Conservation (phyloP, 495 filamentous ascomycete genomes). For the Podospora pseudoanserina region DNA sequence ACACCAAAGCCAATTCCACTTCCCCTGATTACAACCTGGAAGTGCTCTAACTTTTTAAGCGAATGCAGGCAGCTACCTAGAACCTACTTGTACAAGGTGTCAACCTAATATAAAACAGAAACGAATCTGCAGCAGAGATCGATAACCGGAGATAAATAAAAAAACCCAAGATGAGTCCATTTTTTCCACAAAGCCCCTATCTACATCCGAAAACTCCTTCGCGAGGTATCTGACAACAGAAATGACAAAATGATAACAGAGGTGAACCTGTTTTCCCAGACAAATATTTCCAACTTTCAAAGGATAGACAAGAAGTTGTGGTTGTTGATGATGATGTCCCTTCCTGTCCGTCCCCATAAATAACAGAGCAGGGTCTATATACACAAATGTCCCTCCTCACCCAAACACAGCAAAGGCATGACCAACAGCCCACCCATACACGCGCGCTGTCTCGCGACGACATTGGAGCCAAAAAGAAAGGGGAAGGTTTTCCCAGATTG, state of each 20-base stretch:
- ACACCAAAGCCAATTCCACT: background rate
- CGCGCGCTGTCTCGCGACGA: background rate
- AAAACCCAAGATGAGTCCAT: background rate
- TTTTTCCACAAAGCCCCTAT: background rate
- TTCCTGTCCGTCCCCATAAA: background rate
- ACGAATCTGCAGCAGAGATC: no score
- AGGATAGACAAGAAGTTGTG: background rate
- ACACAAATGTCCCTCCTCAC: background rate
- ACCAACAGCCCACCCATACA: background rate
- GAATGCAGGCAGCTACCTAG: background rate
- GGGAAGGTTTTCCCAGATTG: background rate
- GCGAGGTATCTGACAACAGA: background rate
- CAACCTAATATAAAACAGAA: background rate
- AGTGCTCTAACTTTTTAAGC: no score
- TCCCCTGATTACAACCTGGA: background rate
- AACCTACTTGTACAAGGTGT: no score
- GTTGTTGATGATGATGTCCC: background rate
- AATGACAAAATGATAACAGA: background rate
- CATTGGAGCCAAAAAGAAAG: background rate
- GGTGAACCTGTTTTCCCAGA: background rate
- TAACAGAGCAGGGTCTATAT: background rate
- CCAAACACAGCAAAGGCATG: background rate
- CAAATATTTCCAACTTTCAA: background rate
- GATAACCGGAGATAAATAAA: background rate
- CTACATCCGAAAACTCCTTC: background rate